A percentile compares a stretch with the other conserved stretches of the same genome.
Evolutionary conservation across 75 land plant species (phyloP).

Genomic region (Selaginella moellendorffii): DNA sequence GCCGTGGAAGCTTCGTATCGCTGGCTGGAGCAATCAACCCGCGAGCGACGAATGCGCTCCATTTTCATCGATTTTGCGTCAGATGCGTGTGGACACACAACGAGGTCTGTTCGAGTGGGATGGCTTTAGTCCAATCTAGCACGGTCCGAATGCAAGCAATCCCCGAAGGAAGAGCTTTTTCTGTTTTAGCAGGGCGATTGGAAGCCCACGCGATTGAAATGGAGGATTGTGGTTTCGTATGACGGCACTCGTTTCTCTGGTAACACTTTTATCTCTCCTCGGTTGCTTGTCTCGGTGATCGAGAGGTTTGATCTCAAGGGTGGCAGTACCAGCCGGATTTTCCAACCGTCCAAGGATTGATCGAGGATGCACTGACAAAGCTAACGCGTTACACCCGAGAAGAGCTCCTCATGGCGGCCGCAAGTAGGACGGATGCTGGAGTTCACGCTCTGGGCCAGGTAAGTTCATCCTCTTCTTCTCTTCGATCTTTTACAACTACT

Average conservation of each 20-base stretch:
- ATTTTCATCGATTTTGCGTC: too few species aligned
- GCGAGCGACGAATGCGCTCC: too few species aligned
- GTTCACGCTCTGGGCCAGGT: constrained; percentile 98
- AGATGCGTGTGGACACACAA: too few species aligned
- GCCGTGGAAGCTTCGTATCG: too few species aligned
- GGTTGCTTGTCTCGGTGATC: neutral
- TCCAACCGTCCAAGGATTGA: constrained; percentile 52
- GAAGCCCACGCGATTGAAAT: too few species aligned
- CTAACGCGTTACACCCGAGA: constrained; percentile 49
- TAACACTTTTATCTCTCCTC: neutral
- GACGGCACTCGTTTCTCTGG: constrained; percentile 58
- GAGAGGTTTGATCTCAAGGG: constrained; percentile 29
- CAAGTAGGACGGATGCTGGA: constrained; percentile 81
- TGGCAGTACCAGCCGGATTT: constrained; percentile 69
- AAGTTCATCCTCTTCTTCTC: neutral
- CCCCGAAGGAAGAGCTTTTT: too few species aligned
- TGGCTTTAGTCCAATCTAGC: too few species aligned
- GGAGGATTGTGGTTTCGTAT: constrained; percentile 66
- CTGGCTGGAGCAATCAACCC: too few species aligned
- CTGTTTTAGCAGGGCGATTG: too few species aligned
- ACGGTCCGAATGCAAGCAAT: too few species aligned
- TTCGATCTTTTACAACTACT: constrained; percentile 7
- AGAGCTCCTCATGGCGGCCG: constrained; percentile 48
- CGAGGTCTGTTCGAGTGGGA: too few species aligned
- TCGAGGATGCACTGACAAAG: constrained; percentile 48